Conservation (phyloP, 352 stramenopile genomes). For the Phytophthora podocarpi region DNA sequence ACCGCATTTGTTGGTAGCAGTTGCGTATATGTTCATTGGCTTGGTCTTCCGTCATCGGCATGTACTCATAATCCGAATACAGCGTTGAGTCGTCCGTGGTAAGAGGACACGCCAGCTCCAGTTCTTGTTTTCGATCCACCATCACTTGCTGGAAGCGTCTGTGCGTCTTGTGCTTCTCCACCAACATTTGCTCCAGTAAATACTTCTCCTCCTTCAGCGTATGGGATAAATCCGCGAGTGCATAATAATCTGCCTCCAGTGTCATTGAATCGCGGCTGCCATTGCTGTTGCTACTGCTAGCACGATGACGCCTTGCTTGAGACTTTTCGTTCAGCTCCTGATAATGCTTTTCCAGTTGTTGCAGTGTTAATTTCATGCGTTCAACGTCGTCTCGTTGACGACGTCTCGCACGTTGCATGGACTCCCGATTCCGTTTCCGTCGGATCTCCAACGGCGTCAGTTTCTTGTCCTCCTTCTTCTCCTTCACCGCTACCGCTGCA, state of each 20-base stretch:
- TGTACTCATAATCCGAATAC: constrained; percentile 52
- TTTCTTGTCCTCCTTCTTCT: constrained; percentile 46
- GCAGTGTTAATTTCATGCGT: constrained; percentile 51
- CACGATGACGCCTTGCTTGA: constrained; percentile 27
- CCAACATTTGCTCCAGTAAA: constrained; percentile 53
- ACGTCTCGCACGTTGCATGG: constrained; percentile 54
- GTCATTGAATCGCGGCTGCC: constrained; percentile 11
- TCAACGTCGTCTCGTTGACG: constrained; percentile 55
- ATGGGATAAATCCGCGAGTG: constrained; percentile 57
- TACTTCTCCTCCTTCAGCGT: constrained; percentile 68
- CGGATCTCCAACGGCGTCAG: constrained; percentile 54
- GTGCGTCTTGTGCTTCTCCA: constrained; percentile 54
- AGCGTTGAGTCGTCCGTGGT: constrained; percentile 33
- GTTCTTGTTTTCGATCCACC: constrained; percentile 54
- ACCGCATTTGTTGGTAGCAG: constrained; percentile 62
- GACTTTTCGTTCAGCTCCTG: constrained; percentile 46
- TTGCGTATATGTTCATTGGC: constrained; percentile 56
- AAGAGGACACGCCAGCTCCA: constrained; percentile 46
- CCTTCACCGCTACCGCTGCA: constrained; percentile 2
- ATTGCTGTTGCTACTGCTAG: constrained; percentile 16
- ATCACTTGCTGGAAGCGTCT: constrained; percentile 54
- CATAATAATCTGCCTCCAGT: constrained; percentile 55
- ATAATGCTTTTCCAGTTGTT: constrained; percentile 53
- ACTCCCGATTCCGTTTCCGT: constrained; percentile 59
- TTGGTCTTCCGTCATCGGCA: constrained; percentile 58